Conservation (phyloP, 257 asterid species). For the Anisodus acutangulus region DNA sequence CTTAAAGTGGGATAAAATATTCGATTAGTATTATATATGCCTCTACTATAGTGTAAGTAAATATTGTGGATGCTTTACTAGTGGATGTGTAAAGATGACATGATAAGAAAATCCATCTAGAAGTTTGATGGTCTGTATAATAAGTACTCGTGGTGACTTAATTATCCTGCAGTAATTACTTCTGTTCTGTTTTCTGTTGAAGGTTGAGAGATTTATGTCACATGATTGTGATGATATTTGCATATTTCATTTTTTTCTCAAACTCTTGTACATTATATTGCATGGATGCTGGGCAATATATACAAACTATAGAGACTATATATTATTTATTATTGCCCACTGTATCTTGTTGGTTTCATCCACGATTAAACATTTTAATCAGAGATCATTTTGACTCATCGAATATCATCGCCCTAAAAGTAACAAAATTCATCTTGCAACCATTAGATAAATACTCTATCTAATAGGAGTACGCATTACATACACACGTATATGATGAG, state of each 20-base stretch:
- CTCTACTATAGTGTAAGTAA: neutral
- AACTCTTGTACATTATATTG: neutral
- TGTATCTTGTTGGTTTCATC: too few relatives aligned
- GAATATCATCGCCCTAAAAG: too few relatives aligned
- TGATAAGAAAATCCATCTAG: neutral
- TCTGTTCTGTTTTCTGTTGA: neutral
- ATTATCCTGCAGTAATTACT: neutral
- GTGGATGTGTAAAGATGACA: neutral
- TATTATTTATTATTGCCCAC: too few relatives aligned
- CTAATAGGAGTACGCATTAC: too few relatives aligned
- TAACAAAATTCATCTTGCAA: too few relatives aligned
- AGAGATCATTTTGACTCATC: too few relatives aligned
- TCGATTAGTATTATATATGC: neutral
- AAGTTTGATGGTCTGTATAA: neutral
- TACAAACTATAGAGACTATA: too few relatives aligned
- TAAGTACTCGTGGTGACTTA: neutral
- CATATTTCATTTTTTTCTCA: neutral
- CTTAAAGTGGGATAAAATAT: neutral
- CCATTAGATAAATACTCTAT: too few relatives aligned
- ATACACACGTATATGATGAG: too few relatives aligned
- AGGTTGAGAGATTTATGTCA: neutral
- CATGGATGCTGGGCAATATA: neutral
- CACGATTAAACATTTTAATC: too few relatives aligned
- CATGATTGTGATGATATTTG: neutral
- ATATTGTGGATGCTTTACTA: slow-evolving; percentile 22